Conservation (phyloP, 352 stramenopile genomes). For the Globisporangium irregulare region DNA sequence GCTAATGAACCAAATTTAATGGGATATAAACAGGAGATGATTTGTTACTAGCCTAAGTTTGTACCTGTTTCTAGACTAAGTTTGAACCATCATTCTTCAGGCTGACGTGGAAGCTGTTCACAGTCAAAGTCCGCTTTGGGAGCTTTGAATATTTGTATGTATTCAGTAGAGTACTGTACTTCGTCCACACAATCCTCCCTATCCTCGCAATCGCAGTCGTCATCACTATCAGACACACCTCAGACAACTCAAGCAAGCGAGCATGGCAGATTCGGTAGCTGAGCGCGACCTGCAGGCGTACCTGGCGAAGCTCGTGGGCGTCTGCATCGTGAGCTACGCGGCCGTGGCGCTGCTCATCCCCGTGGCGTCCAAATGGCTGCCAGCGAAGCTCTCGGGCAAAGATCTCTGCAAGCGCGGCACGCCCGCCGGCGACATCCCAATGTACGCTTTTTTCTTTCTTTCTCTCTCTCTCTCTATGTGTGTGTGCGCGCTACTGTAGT, state of each 20-base stretch:
- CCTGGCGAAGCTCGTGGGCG: constrained; percentile 44
- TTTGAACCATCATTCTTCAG: too few species aligned
- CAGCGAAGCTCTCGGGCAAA: constrained; percentile 87
- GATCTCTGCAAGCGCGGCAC: constrained; percentile 93
- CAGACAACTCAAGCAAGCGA: not conserved
- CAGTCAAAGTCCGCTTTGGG: too few species aligned
- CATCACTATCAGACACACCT: not conserved
- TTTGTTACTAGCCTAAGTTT: too few species aligned
- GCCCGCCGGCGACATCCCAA: constrained; percentile 79
- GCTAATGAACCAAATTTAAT: too few species aligned
- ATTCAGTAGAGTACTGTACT: too few species aligned
- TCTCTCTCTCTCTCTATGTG: not conserved
- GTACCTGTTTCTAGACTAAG: too few species aligned
- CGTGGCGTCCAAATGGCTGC: constrained; percentile 51
- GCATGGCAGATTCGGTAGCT: not conserved
- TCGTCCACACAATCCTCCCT: too few species aligned
- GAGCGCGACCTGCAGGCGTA: constrained; percentile 33
- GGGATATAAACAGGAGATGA: too few species aligned
- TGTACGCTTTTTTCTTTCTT: constrained; percentile 36
- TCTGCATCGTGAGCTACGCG: constrained; percentile 59
- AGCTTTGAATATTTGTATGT: too few species aligned
- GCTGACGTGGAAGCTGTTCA: too few species aligned
- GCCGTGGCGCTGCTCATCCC: constrained; percentile 67
- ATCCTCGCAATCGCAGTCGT: too few species aligned
- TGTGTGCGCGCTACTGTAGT: not conserved